These are phyloP conservation scores for Eucalyptus grandis DNA, from an alignment of 345 rosid species.

Conservation along the genomic window DNA sequence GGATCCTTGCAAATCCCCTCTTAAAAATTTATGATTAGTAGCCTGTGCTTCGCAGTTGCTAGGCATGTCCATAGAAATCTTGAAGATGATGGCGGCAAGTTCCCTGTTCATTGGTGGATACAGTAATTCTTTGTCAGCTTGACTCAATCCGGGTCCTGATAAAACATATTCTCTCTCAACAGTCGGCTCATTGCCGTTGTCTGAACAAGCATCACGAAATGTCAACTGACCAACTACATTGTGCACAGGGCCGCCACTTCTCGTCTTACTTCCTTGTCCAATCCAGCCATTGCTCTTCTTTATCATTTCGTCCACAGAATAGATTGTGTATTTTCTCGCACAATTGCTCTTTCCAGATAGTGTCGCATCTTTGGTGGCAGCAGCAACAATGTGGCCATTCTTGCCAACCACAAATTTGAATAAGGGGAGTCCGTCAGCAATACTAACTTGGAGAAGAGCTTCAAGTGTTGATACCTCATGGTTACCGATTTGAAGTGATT, in stretches of 20 bases:
- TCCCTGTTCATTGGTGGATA: constrained; percentile 19
- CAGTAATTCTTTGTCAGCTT: constrained; percentile 14
- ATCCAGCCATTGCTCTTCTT: constrained; percentile 59
- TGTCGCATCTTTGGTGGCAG: constrained; percentile 32
- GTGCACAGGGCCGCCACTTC: constrained; percentile 34
- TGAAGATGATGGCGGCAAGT: constrained; percentile 59
- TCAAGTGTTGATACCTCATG: constrained; percentile 12
- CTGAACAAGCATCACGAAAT: constrained; percentile 10
- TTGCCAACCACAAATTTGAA: constrained; percentile 57
- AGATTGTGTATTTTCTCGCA: constrained; percentile 33
- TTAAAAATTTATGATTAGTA: background rate
- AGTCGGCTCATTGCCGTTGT: constrained; percentile 8
- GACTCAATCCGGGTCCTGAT: constrained; percentile 25
- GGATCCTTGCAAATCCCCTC: background rate
- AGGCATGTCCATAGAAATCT: background rate
- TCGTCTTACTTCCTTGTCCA: constrained; percentile 41
- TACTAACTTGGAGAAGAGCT: constrained; percentile 53
- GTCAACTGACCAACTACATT: constrained; percentile 54
- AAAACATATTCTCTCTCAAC: constrained; percentile 51
- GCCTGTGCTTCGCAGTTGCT: background rate
- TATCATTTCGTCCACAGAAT: constrained; percentile 52
- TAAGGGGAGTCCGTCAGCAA: constrained; percentile 55
- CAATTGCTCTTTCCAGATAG: constrained; percentile 24
- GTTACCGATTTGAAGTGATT: background rate
- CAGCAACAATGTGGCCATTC: constrained; percentile 51